phyloP scores from a whole-genome alignment of 495 filamentous ascomycete genomes.

The Tricharina praecox region DNA sequence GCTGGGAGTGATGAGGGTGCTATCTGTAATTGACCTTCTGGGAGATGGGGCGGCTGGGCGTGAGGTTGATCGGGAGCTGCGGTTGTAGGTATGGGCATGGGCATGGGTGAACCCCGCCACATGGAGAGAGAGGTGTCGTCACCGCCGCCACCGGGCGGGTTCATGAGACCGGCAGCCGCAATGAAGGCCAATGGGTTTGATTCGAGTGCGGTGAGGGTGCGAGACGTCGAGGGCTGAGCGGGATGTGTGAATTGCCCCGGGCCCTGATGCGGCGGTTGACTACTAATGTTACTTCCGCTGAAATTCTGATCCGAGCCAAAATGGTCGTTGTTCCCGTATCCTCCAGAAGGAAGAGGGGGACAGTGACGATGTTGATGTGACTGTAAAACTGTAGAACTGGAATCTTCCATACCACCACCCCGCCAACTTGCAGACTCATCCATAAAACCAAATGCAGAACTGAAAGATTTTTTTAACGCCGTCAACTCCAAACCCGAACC shows the following conservation, averaged over 20 bases:
- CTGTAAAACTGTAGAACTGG: no score
- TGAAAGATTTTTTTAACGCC: no score
- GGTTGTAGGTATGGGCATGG: neutral
- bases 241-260: no score
- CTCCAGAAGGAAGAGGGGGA: neutral
- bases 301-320: no score
- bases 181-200: conserved; percentile 1
- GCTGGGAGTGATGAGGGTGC: neutral
- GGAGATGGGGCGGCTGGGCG: neutral
- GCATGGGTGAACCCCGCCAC: neutral
- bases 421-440: no score
- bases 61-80: conserved; percentile 1
- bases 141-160: neutral
- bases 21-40: conserved; percentile 1
- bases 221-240: no score
- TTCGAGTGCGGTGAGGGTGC: conserved; percentile 1
- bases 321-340: neutral
- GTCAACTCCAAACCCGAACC: no score
- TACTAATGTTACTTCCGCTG: no score
- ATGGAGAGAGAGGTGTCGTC: no score
- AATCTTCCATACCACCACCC: no score
- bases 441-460: no score
- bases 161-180: neutral
- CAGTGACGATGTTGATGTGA: neutral
- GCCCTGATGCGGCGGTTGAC: no score